These are phyloP conservation scores for Pluteus cervinus DNA, from an alignment of 768 basidiomycete genomes.

Conservation along the genomic window DNA sequence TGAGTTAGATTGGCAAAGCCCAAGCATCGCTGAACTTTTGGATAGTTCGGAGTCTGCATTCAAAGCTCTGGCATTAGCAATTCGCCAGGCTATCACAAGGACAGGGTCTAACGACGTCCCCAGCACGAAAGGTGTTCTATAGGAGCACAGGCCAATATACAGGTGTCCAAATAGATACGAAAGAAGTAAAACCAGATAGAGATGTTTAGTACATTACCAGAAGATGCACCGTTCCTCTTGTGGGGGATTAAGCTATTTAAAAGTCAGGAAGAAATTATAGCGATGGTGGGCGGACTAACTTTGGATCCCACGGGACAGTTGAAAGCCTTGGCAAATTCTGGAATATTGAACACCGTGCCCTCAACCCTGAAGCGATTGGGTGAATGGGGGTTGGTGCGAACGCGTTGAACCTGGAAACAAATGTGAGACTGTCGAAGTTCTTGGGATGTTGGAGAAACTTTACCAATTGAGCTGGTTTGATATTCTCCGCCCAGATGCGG, in stretches of 20 bases:
- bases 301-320: slow-evolving; percentile 71
- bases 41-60: slow-evolving; percentile 92
- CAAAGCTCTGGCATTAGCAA: slow-evolving; percentile 94
- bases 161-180: no score
- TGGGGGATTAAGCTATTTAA: slow-evolving; percentile 72
- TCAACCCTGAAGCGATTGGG: slow-evolving; percentile 75
- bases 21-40: slow-evolving; percentile 5
- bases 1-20: slow-evolving; percentile 25
- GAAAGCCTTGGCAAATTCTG: slow-evolving; percentile 85
- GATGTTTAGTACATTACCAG: slow-evolving; percentile 48
- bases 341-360: slow-evolving; percentile 83
- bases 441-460: not conserved
- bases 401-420: slow-evolving; percentile 53
- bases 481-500: slow-evolving; percentile 80
- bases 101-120: slow-evolving; percentile 91
- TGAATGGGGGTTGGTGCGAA: slow-evolving; percentile 87
- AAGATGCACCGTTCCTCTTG: slow-evolving; percentile 71
- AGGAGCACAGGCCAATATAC: no score
- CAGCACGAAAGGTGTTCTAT: slow-evolving; percentile 93
- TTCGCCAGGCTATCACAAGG: slow-evolving; percentile 86
- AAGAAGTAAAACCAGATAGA: slow-evolving; percentile 10
- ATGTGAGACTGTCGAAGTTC: slow-evolving; percentile 1
- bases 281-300: slow-evolving; percentile 33
- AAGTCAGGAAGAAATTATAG: not conserved
- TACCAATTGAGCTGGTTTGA: slow-evolving; percentile 68